phyloP scores from a whole-genome alignment of 768 basidiomycete species.

The Boletus reticuloceps region DNA sequence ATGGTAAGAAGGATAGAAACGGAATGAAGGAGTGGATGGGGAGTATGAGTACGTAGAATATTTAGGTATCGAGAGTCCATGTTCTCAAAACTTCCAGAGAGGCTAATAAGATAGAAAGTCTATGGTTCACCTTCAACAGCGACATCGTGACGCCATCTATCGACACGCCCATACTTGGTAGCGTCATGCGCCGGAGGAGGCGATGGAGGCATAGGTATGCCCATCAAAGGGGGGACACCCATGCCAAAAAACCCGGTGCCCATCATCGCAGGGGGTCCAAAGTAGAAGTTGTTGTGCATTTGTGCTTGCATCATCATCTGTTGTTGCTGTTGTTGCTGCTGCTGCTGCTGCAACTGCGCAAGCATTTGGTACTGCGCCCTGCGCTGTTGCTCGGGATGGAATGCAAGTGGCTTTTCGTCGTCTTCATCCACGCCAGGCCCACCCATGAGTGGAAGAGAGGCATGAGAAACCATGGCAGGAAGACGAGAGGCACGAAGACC shows the following conservation, averaged over 20 bases:
- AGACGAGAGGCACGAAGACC: constrained; percentile 61
- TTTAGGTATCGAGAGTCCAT: constrained; percentile 6
- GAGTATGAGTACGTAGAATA: not conserved
- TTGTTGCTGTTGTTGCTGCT: constrained; percentile 49
- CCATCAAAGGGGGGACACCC: constrained; percentile 47
- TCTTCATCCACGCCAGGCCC: constrained; percentile 55
- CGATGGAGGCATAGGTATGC: constrained; percentile 41
- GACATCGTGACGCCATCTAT: constrained; percentile 80
- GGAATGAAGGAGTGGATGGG: not conserved
- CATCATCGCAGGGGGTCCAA: constrained; percentile 66
- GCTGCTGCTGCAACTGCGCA: constrained; percentile 46
- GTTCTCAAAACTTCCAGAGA: constrained; percentile 7
- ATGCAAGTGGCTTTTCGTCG: constrained; percentile 67
- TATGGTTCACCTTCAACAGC: constrained; percentile 60
- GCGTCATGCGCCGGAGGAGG: constrained; percentile 65
- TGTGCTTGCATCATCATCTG: constrained; percentile 77
- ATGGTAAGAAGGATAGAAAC: not conserved
- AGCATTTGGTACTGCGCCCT: constrained; percentile 53
- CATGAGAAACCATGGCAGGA: constrained; percentile 24
- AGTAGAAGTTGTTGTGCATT: constrained; percentile 72
- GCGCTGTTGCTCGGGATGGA: constrained; percentile 79
- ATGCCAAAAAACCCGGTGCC: constrained; percentile 61
- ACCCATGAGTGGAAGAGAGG: constrained; percentile 26
- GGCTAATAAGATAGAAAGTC: constrained; percentile 7
- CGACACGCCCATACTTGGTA: constrained; percentile 67